Base-by-base conservation (phyloP, 129 eudicot genomes). In the Flaveria brownii region DNA sequence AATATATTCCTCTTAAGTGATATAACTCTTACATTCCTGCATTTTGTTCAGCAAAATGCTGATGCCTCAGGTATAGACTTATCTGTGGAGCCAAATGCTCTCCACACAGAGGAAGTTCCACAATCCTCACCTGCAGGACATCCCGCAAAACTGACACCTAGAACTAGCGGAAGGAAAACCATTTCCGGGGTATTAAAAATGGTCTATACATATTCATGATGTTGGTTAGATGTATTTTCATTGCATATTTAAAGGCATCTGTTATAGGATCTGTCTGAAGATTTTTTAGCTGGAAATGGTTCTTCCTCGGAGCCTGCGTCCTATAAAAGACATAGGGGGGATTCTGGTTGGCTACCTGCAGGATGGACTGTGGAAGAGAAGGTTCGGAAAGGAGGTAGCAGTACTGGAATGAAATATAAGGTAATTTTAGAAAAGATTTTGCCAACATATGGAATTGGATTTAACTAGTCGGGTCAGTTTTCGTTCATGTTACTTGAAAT, bases 321-420 rank as follows among this genome's bases (percentile, higher is more conserved):
- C 59, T 50, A 60, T 39, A 42, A 72, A 81, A 71, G 50, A 61
- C 75, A 77, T 12, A 11, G 3, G 13, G 79, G 33, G 42, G 80
- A 79, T 83, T 73, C 81, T 30, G 79, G 62, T 42, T 86, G 92
- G 95, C 79, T 91, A 72, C 97, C 97, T 70, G 72, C 49, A 8
- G 97, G 95, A 46, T 91, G 97, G 97, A 80, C 30, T 18, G 54
- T 80, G 77, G 92, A 91, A 74, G 61, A 72, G 17, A 88, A 73
- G 77, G 30, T 57, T 74, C 79, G 87, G 60, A 73, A 75, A 72
- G 70, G 70, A 63, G 89, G 91, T 63, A 13, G 39, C 55, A 26
- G 41, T 15, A 30, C 11, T 20, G 90, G 94, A 51, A 51, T 33
- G 45, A 57, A 11, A 63, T 80, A 80, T 72, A 88, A 63, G 69